Conservation (phyloP, 331 rosid genomes). For the Prunus yedoensis region DNA sequence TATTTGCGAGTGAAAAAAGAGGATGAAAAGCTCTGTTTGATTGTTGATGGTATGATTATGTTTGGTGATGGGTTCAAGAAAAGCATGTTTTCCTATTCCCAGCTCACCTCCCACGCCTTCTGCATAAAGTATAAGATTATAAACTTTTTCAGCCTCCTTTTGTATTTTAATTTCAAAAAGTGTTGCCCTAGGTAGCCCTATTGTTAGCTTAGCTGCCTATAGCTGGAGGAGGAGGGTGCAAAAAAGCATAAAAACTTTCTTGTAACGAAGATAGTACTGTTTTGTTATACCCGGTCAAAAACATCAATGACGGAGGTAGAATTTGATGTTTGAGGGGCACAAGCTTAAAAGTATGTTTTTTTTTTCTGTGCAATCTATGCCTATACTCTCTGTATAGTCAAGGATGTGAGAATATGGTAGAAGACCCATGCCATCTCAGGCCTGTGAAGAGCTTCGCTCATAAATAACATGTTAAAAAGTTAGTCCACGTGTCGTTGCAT, state of each 20-base stretch:
- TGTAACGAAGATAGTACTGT: rapidly evolving
- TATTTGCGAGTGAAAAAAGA: background rate
- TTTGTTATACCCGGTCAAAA: rapidly evolving
- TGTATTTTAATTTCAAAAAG: background rate
- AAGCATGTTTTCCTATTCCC: background rate
- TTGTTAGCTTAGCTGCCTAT: background rate
- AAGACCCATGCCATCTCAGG: no score
- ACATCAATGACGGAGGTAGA: no score
- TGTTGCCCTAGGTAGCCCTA: no score
- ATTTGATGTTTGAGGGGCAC: no score
- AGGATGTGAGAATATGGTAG: no score
- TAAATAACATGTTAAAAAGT: no score
- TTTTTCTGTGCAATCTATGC: no score
- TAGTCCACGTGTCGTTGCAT: rapidly evolving
- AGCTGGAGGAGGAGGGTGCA: background rate
- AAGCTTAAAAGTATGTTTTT: no score
- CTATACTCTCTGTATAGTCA: no score
- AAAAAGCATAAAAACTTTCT: no score
- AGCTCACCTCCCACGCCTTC: conserved; percentile 20
- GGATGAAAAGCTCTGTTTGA: background rate
- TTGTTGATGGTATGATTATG: background rate
- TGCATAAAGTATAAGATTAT: background rate
- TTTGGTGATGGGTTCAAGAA: background rate
- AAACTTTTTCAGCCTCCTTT: background rate
- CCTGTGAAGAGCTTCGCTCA: no score